Evolutionary conservation across 306 rosid species (phyloP), one percentile per base, ranked within the genome.

Genomic region (Begonia loranthoides): DNA sequence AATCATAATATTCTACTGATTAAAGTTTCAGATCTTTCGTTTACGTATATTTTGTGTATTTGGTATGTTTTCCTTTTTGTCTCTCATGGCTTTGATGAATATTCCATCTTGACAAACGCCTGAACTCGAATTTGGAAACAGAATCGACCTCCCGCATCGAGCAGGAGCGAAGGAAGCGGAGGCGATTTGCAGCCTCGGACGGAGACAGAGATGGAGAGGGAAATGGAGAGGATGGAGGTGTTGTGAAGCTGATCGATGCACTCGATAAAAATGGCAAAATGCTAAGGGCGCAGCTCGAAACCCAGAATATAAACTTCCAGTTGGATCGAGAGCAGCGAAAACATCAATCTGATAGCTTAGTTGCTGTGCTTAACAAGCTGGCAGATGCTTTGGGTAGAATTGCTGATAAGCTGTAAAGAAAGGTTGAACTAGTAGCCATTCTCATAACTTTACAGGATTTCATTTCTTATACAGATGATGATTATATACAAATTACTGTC

Each of bases 381-480:
- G 99, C 99, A 49, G 87, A 78, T 64, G 95, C 99, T 50, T 65
- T 86, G 56, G 83, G 87, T 22, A 75, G 94, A 72, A 92, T 92
- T 64, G 95, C 97, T 19, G 97, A 90, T 66, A 90, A 82, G 76
- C 63, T 78, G 69, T 90, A 83, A 54, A 41, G 12, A 49, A 33
- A 15, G 45, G 6, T 16, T 13, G 22, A 19, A 19, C 3, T 19
- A 19, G 22, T 19, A 19, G 22, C 36, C 6, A 28, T 28, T 28
- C 9, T 28, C 36, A 28, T 28, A 1, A 5, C 36, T 28, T 28
- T 4, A 28, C 36, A 28, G 36, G 9, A 28, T 28, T 28, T 28
- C 8, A 28, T 28, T 7, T 28, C 36, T 2, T 28, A 28, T 4
- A 28, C 36, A 28, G 36, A 28, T 28, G 36, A 28, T 28, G 1